These are phyloP conservation scores for Yarrowia osloensis DNA, from an alignment of 805 yeast species.

Conservation along the genomic window DNA sequence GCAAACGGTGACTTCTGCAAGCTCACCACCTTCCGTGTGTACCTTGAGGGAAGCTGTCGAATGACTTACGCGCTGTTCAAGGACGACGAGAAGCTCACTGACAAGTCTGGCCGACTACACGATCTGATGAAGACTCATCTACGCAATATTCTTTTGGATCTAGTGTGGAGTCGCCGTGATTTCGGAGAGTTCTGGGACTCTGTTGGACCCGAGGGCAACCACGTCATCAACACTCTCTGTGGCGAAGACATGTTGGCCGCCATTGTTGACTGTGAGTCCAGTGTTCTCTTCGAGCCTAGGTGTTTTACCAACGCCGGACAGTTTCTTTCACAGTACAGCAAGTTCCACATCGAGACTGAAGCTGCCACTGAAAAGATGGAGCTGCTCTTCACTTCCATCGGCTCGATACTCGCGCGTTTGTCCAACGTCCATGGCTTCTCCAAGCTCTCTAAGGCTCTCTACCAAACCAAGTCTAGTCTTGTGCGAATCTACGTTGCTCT, in stretches of 20 bases:
- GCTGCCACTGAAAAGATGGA: slow-evolving; percentile 5
- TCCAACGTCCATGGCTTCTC: slow-evolving; percentile 17
- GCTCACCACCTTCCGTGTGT: slow-evolving; percentile 17
- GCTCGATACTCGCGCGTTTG: slow-evolving; percentile 5
- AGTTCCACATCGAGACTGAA: slow-evolving; percentile 2
- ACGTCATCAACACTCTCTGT: slow-evolving; percentile 15
- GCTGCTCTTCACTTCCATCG: slow-evolving; percentile 10
- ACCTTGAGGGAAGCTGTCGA: slow-evolving; percentile 14
- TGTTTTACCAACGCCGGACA: slow-evolving; percentile 22
- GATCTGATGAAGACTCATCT: slow-evolving; percentile 8
- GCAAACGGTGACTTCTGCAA: slow-evolving; percentile 20
- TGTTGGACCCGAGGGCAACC: slow-evolving; percentile 21
- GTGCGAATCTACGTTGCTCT: slow-evolving; percentile 6
- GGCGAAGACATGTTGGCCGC: slow-evolving; percentile 13
- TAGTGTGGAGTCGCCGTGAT: slow-evolving; percentile 3
- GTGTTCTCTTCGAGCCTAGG: slow-evolving; percentile 8
- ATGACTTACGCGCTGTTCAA: slow-evolving; percentile 13
- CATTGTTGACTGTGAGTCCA: slow-evolving; percentile 11
- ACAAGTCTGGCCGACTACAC: neutral
- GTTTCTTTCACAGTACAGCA: slow-evolving; percentile 21
- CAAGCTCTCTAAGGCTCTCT: slow-evolving; percentile 18
- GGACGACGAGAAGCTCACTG: neutral
- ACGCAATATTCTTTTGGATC: slow-evolving; percentile 9
- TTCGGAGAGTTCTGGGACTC: slow-evolving; percentile 31
- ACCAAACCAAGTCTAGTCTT: slow-evolving; percentile 23